Percentiles rank a stretch among this genome's conserved stretches.
These are phyloP conservation scores for Rhizodiscina lignyota DNA, from an alignment of 495 filamentous ascomycete genomes.

Conservation along the genomic window DNA sequence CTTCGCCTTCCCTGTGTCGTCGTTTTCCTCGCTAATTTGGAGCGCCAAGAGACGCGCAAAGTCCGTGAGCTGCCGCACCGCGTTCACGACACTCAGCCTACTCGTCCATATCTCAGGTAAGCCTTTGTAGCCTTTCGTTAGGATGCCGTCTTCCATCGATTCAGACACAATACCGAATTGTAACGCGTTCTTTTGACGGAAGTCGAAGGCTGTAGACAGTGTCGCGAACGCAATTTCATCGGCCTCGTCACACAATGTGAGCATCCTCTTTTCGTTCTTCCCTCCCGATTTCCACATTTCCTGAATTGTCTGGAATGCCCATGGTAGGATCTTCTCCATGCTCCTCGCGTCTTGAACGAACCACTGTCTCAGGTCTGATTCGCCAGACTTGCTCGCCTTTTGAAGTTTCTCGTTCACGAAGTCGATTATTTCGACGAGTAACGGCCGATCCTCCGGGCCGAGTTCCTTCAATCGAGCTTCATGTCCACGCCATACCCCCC, in stretches of 20 bases:
- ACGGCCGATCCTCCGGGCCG: constrained; percentile 25
- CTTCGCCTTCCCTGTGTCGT: constrained; percentile 20
- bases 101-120: constrained; percentile 75
- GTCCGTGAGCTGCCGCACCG: constrained; percentile 33
- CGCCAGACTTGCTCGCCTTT: neutral
- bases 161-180: constrained; percentile 50
- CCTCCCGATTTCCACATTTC: constrained; percentile 38
- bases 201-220: constrained; percentile 55
- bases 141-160: constrained; percentile 48
- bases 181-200: constrained; percentile 45
- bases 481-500: constrained; percentile 61
- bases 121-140: constrained; percentile 37
- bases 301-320: constrained; percentile 56
- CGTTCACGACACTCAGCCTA: constrained; percentile 37
- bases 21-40: constrained; percentile 5
- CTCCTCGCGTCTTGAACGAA: neutral
- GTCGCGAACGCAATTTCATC: constrained; percentile 59
- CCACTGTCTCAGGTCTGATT: constrained; percentile 1
- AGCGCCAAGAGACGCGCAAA: constrained; percentile 14
- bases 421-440: constrained; percentile 47
- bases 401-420: constrained; percentile 29
- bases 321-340: constrained; percentile 32
- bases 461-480: constrained; percentile 31
- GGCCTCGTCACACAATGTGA: constrained; percentile 36
- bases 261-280: constrained; percentile 7